Conservation (phyloP, 1,284 basidiomycete species). For the Moniliophthora roreri region DNA sequence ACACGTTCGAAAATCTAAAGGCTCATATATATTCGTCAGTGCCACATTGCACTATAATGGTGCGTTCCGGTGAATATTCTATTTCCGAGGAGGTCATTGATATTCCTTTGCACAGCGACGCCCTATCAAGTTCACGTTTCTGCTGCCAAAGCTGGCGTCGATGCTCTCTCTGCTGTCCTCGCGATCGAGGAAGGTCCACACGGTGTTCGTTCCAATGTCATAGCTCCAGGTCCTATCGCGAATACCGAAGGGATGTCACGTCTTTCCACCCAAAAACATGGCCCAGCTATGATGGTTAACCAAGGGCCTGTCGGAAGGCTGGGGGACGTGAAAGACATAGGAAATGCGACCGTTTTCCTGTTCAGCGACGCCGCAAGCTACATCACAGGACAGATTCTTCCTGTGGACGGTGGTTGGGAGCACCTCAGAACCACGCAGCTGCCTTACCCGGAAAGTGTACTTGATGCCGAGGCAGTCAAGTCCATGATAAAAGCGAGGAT, state of each 20-base stretch:
- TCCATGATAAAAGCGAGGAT: slow-evolving; percentile 37
- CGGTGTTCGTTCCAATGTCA: slow-evolving; percentile 92
- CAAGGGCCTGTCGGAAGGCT: slow-evolving; percentile 61
- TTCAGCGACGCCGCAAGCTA: slow-evolving; percentile 87
- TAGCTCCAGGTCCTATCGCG: slow-evolving; percentile 85
- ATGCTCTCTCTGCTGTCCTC: slow-evolving; percentile 82
- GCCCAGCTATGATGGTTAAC: slow-evolving; percentile 5
- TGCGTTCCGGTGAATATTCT: slow-evolving; percentile 24
- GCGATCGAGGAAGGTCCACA: slow-evolving; percentile 94
- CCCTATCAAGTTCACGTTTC: slow-evolving; percentile 93
- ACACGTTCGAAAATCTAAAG: slow-evolving; percentile 69
- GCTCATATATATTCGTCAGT: slow-evolving; percentile 89
- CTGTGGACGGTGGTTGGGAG: slow-evolving; percentile 67
- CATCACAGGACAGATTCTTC: slow-evolving; percentile 74
- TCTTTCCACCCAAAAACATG: slow-evolving; percentile 46
- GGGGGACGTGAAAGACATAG: slow-evolving; percentile 76
- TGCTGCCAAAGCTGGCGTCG: slow-evolving; percentile 93
- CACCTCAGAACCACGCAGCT: slow-evolving; percentile 50
- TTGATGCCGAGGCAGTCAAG: slow-evolving; percentile 53
- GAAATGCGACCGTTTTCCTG: slow-evolving; percentile 80
- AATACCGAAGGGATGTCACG: slow-evolving; percentile 86
- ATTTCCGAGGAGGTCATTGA: neutral
- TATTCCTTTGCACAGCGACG: slow-evolving; percentile 46
- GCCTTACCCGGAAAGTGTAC: slow-evolving; percentile 67
- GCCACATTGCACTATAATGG: slow-evolving; percentile 90